Evolutionary conservation across 2,329 filamentous ascomycete genomes (phyloP).

Genomic region (Teratosphaeria nubilosa): DNA sequence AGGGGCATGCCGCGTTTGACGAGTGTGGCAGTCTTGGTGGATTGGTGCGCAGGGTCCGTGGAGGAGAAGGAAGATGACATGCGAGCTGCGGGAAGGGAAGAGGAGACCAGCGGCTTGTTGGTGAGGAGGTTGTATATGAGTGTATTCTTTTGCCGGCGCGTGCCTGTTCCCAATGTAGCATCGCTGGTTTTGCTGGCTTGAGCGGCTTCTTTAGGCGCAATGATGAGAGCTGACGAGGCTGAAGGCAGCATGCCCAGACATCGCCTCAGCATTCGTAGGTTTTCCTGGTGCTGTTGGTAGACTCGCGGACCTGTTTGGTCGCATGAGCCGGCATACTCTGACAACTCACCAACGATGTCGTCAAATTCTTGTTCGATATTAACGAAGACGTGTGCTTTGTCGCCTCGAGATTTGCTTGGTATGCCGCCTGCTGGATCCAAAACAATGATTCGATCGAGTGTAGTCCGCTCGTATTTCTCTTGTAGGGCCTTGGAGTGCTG

Average conservation of each 20-base stretch:
- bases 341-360: slow-evolving; percentile 49
- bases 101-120: slow-evolving; percentile 85
- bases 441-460: slow-evolving; percentile 76
- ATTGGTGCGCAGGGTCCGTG: background rate
- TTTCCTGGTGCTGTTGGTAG: slow-evolving; percentile 49
- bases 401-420: slow-evolving; percentile 53
- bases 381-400: slow-evolving; percentile 68
- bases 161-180: slow-evolving; percentile 28
- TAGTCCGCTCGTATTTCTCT: slow-evolving; percentile 34
- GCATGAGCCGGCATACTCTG: slow-evolving; percentile 16
- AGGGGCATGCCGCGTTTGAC: slow-evolving; percentile 87
- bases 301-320: slow-evolving; percentile 6
- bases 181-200: slow-evolving; percentile 25
- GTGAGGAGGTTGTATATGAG: slow-evolving; percentile 93
- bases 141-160: slow-evolving; percentile 62
- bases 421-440: slow-evolving; percentile 81
- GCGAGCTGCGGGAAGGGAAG: slow-evolving; percentile 69
- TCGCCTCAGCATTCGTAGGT: slow-evolving; percentile 61
- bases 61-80: slow-evolving; percentile 29
- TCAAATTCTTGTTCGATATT: slow-evolving; percentile 87
- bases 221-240: slow-evolving; percentile 78
- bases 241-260: slow-evolving; percentile 68
- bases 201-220: slow-evolving; percentile 75
- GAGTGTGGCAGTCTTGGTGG: slow-evolving; percentile 54
- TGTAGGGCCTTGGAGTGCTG: background rate